These are phyloP conservation scores for Aspergillus cristatus DNA, from an alignment of 495 filamentous ascomycete species.

Conservation along the genomic window DNA sequence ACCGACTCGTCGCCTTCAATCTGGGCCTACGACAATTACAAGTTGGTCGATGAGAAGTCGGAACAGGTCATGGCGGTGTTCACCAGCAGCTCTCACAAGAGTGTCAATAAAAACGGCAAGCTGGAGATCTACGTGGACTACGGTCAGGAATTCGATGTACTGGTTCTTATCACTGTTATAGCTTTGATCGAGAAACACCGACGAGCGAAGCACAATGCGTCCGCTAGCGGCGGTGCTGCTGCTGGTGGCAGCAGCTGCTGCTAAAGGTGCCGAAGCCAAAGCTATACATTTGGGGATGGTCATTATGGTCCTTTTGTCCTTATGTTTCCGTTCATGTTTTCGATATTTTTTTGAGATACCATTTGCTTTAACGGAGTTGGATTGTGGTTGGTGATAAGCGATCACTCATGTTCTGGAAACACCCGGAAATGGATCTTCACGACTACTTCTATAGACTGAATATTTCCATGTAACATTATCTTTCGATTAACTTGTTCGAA, in stretches of 20 bases:
- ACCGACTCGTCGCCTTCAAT: conserved; percentile 6
- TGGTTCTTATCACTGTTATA: conserved; percentile 17
- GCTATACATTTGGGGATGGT: too few species aligned
- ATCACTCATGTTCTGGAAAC: too few species aligned
- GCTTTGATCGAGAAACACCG: conserved; percentile 11
- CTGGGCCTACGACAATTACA: conserved; percentile 13
- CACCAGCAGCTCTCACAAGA: conserved; percentile 10
- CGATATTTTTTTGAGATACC: too few species aligned
- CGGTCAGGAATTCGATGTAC: conserved; percentile 9
- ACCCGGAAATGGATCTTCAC: too few species aligned
- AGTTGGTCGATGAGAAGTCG: conserved; percentile 22
- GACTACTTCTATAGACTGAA: too few species aligned
- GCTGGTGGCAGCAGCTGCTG: conserved; percentile 5
- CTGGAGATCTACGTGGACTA: conserved; percentile 14
- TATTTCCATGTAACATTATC: too few species aligned
- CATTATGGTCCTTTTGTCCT: too few species aligned
- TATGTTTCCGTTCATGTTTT: too few species aligned
- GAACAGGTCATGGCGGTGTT: conserved; percentile 22
- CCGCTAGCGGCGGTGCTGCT: conserved; percentile 3
- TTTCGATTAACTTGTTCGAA: too few species aligned
- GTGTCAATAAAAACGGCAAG: conserved; percentile 7
- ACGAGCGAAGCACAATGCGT: not conserved
- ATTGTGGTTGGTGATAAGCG: too few species aligned
- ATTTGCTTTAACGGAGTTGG: too few species aligned
- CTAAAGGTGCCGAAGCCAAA: not conserved